A percentile compares a stretch with the other conserved stretches of the same genome.
Conservation (phyloP, 2,329 filamentous ascomycete genomes). For the Mariannaea elegans region DNA sequence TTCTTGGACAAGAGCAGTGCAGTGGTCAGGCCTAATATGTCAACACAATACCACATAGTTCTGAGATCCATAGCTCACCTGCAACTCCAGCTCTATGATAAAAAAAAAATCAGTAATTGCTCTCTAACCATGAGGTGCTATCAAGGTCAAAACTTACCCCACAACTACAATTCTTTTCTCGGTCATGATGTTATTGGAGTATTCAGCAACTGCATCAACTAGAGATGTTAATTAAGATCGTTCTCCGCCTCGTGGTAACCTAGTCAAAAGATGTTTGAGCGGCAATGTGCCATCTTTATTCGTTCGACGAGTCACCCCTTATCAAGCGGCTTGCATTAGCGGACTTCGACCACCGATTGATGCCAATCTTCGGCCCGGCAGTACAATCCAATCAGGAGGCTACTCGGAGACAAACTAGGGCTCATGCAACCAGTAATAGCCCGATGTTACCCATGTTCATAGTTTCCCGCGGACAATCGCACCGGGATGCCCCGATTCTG, state of each 20-base stretch:
- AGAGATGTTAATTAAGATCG: background rate
- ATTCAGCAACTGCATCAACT: background rate
- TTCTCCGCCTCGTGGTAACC: background rate
- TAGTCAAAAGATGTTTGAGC: background rate
- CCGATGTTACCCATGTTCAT: background rate
- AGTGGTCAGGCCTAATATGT: slow-evolving; percentile 12
- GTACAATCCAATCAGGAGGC: background rate
- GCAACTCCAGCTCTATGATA: slow-evolving; percentile 12
- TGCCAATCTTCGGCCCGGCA: background rate
- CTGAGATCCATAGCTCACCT: background rate
- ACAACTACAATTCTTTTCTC: slow-evolving; percentile 15
- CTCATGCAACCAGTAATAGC: background rate
- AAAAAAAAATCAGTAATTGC: background rate
- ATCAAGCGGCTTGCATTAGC: slow-evolving; percentile 10
- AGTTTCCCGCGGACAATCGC: slow-evolving; percentile 14
- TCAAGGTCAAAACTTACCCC: slow-evolving; percentile 7
- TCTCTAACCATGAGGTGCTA: background rate
- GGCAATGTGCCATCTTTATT: background rate
- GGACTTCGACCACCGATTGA: slow-evolving; percentile 10
- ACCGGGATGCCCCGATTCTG: slow-evolving; percentile 1
- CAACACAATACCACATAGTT: background rate
- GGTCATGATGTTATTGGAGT: background rate
- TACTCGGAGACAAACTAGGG: background rate
- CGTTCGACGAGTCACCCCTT: background rate
- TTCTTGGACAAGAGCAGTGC: slow-evolving; percentile 17